A percentile compares a stretch with the other conserved stretches of the same genome.
These are phyloP conservation scores for Tolypocladium inflatum DNA, from an alignment of 2,329 filamentous ascomycete species.

Conservation along the genomic window DNA sequence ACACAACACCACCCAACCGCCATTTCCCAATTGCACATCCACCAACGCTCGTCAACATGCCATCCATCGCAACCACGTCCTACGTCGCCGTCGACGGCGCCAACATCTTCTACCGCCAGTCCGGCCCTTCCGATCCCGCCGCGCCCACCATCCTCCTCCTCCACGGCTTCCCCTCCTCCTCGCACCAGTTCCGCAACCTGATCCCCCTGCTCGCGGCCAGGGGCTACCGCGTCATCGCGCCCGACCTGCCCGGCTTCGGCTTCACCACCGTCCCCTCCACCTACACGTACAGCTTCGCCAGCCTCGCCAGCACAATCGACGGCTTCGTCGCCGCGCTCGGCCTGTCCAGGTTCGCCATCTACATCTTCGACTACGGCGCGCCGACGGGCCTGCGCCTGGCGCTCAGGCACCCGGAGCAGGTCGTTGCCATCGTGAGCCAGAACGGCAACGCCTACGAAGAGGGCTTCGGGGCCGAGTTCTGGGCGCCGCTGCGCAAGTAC, in stretches of 20 bases:
- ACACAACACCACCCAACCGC: neutral
- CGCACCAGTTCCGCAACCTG: conserved; percentile 32
- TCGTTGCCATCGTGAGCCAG: conserved; percentile 46
- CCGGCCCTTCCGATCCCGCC: conserved; percentile 13
- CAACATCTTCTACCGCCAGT: conserved; percentile 30
- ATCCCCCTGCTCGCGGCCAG: conserved; percentile 28
- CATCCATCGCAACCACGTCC: neutral
- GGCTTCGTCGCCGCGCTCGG: conserved; percentile 38
- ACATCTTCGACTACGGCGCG: conserved; percentile 56
- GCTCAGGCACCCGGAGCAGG: conserved; percentile 32
- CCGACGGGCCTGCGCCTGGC: conserved; percentile 45
- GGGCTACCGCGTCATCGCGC: conserved; percentile 37
- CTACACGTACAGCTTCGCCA: conserved; percentile 46
- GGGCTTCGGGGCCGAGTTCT: conserved; percentile 40
- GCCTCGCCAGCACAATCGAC: conserved; percentile 34
- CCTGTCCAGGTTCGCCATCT: conserved; percentile 40
- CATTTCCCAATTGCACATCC: neutral
- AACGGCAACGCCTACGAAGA: conserved; percentile 53
- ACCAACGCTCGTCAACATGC: neutral
- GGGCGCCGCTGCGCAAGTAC: conserved; percentile 34
- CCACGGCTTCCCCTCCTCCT: conserved; percentile 35
- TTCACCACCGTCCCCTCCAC: conserved; percentile 38
- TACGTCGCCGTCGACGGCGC: conserved; percentile 21
- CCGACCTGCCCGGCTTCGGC: conserved; percentile 51
- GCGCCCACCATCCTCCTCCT: conserved; percentile 29